Percentiles rank a stretch among this genome's conserved stretches.
Conservation (phyloP, 1,284 basidiomycete genomes). For the Abortiporus biennis region DNA sequence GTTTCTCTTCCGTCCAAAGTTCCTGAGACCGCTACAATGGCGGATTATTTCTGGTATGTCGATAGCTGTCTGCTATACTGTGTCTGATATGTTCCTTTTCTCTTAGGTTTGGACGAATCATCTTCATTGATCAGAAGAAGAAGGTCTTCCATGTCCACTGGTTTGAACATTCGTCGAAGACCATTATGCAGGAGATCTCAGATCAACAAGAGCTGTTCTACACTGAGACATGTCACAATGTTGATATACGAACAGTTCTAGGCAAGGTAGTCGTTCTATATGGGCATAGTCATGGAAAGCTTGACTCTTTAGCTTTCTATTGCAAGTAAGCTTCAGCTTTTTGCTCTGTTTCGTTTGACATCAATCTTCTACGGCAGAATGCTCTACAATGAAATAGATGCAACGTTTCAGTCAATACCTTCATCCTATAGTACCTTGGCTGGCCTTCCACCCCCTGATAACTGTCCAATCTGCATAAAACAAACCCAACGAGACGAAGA, state of each 20-base stretch:
- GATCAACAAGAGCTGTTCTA: conserved; percentile 62
- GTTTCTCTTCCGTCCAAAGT: conserved; percentile 24
- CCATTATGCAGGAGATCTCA: conserved; percentile 48
- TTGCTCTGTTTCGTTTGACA: not conserved
- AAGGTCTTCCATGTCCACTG: conserved; percentile 56
- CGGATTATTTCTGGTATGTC: conserved; percentile 56
- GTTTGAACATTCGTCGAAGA: conserved; percentile 60
- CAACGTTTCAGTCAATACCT: conserved; percentile 29
- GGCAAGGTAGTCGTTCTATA: conserved; percentile 38
- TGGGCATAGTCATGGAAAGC: not conserved
- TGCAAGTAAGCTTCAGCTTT: conserved; percentile 40
- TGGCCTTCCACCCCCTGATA: conserved; percentile 42
- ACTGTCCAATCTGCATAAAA: conserved; percentile 43
- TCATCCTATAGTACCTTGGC: conserved; percentile 20
- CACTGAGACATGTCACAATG: conserved; percentile 43
- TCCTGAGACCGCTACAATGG: conserved; percentile 31
- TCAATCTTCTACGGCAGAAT: conserved; percentile 15
- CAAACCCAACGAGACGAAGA: conserved; percentile 24
- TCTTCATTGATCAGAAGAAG: conserved; percentile 38
- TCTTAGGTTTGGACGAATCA: conserved; percentile 59
- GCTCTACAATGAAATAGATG: conserved; percentile 22
- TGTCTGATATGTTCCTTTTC: conserved; percentile 3
- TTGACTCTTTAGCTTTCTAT: conserved; percentile 38
- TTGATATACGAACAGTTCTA: conserved; percentile 33
- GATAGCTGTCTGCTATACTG: not conserved